Conservation (phyloP, 257 asterid species). For the Eustoma russellianum region DNA sequence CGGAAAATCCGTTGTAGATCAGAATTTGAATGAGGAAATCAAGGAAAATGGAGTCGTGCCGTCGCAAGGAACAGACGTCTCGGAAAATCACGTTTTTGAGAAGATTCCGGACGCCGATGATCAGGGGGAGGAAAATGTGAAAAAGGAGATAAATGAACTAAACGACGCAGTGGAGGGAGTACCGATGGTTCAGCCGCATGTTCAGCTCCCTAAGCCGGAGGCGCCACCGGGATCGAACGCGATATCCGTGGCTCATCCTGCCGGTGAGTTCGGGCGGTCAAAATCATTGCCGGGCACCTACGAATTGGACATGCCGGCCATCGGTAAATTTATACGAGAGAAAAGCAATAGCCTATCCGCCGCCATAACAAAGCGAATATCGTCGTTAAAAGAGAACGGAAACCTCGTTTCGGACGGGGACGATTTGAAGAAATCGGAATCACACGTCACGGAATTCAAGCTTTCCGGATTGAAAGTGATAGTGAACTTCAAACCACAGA, state of each 20-base stretch:
- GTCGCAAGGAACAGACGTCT: neutral
- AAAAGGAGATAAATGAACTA: neutral
- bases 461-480: constrained; percentile 59
- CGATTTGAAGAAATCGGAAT: constrained; percentile 4
- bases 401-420: constrained; percentile 11
- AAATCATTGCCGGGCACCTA: constrained; percentile 36
- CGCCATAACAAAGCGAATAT: constrained; percentile 60
- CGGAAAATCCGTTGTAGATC: too few relatives aligned
- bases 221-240: constrained; percentile 44
- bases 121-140: constrained; percentile 5
- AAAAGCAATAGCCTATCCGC: constrained; percentile 69
- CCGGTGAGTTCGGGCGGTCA: constrained; percentile 25
- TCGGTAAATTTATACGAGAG: constrained; percentile 73
- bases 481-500: constrained; percentile 28
- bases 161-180: neutral
- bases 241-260: neutral
- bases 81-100: neutral
- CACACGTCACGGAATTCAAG: constrained; percentile 45
- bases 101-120: constrained; percentile 4
- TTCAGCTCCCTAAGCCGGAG: constrained; percentile 70
- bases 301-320: constrained; percentile 44
- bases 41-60: neutral
- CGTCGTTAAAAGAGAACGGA: constrained; percentile 36
- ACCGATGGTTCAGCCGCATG: constrained; percentile 39
- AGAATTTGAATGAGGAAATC: neutral